Evolutionary conservation across 306 rosid genomes (phyloP), one percentile per base, ranked within the genome.

Genomic region (Lagenaria siceraria): DNA sequence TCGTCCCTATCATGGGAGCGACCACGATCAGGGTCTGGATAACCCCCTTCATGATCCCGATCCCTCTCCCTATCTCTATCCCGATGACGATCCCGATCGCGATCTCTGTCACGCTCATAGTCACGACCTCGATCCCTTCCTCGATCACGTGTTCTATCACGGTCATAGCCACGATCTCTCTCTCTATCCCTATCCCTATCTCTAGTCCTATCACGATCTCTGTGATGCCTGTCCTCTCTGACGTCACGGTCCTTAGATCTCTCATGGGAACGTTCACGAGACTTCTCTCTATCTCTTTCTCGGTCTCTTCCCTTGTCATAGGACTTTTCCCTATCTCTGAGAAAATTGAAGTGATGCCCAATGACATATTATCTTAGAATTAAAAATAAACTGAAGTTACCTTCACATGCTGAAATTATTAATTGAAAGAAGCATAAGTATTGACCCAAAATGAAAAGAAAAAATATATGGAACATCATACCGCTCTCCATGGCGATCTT

Each of bases 321-420:
- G 10, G 99, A 96, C 74, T 89, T 89, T 78, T 96, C 99, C 80
- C 94, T 86, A 74, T 92, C 99, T 87, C 98, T 96, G 73, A 62
- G 70, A 87, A 82, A 48, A 52, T 72, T 49, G 31, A 72, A 72
- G 29, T 8, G 76, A 72, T 27, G 17, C 19, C 10, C 9, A 48
- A 18, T 72, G 8, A 27, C 36, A 66, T 74, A 63, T 74, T 12
- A 53, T 55, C 81, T 81, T 80, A 29, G 48, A 79, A 35, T 81
- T 76, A 74, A 87, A 46, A 76, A 82, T 54, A 48, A 54, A 54
- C 12, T 5, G 18, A 54, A 55, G 19, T 49, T 14, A 33, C 33
- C 2, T 11, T 75, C 42, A 27, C 5, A 29, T 53, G 33, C 58
- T 3, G 7, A 24, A 75, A 76, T 11, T 1, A 36, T 38, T 19